Percentiles rank a stretch among this genome's conserved stretches.
Conservation (phyloP, 192 early-diverging fungal species). For the Podila verticillata region DNA sequence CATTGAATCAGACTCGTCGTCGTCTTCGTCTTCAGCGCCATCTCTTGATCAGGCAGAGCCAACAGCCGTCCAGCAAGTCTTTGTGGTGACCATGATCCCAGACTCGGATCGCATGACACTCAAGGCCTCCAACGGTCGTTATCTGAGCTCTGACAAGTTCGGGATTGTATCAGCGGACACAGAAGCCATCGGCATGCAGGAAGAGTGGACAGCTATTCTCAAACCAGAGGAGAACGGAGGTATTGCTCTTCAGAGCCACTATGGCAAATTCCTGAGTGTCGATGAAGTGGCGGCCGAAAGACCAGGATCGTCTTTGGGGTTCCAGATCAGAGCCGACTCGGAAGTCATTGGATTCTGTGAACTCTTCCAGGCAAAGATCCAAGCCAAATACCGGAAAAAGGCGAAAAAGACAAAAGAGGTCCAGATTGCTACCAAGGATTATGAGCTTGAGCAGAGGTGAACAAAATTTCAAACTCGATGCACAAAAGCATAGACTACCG, state of each 20-base stretch:
- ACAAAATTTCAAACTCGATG: too few species aligned
- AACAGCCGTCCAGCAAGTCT: slow-evolving; percentile 68
- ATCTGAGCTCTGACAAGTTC: slow-evolving; percentile 82
- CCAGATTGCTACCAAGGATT: slow-evolving; percentile 56
- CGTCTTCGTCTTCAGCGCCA: background rate
- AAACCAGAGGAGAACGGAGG: slow-evolving; percentile 68
- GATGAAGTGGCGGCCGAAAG: slow-evolving; percentile 65
- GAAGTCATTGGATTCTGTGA: slow-evolving; percentile 79
- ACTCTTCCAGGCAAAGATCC: slow-evolving; percentile 74
- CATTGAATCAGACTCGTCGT: slow-evolving; percentile 25
- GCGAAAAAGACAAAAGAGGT: slow-evolving; percentile 57
- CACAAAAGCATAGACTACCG: too few species aligned
- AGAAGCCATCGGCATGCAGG: slow-evolving; percentile 82
- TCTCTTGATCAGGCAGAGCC: slow-evolving; percentile 59
- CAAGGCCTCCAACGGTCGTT: slow-evolving; percentile 71
- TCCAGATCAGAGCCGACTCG: slow-evolving; percentile 73
- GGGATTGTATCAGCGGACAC: slow-evolving; percentile 74
- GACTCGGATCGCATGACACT: slow-evolving; percentile 64
- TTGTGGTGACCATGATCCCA: slow-evolving; percentile 71
- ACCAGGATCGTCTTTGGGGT: slow-evolving; percentile 34
- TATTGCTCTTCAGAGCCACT: slow-evolving; percentile 68
- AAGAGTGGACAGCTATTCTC: slow-evolving; percentile 79
- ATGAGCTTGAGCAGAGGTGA: slow-evolving; percentile 81
- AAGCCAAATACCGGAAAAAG: slow-evolving; percentile 73
- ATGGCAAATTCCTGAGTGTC: slow-evolving; percentile 73